Evolutionary conservation across 2,329 filamentous ascomycete genomes (phyloP).

Genomic region (Amylocarpus encephaloides): DNA sequence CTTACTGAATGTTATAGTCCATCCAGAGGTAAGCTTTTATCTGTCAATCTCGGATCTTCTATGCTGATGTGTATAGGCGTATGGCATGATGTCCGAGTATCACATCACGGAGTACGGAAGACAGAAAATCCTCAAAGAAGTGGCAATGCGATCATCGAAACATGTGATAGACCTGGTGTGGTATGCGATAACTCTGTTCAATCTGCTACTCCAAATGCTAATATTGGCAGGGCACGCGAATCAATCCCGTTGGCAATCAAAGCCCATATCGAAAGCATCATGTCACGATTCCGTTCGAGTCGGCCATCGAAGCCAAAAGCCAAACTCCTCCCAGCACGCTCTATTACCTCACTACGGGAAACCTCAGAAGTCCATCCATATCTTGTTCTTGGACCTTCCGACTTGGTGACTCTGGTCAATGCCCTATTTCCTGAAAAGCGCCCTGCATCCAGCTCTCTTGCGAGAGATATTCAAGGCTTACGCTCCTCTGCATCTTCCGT

Average conservation of each 20-base stretch:
- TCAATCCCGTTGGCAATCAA: constrained; percentile 58
- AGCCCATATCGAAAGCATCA: constrained; percentile 64
- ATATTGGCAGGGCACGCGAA: constrained; percentile 28
- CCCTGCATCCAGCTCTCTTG: constrained; percentile 49
- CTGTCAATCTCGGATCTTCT: not conserved
- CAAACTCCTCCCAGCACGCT: constrained; percentile 64
- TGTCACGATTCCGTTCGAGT: constrained; percentile 51
- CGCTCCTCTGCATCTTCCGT: constrained; percentile 61
- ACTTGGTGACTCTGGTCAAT: constrained; percentile 74
- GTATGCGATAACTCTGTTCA: constrained; percentile 33
- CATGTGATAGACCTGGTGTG: constrained; percentile 69
- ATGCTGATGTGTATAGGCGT: constrained; percentile 34
- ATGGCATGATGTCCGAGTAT: constrained; percentile 75
- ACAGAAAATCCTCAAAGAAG: constrained; percentile 72
- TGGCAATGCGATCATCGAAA: constrained; percentile 73
- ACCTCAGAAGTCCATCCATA: constrained; percentile 76
- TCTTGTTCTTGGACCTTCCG: constrained; percentile 70
- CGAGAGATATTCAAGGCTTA: constrained; percentile 47
- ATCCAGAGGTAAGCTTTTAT: constrained; percentile 64
- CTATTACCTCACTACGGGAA: constrained; percentile 65
- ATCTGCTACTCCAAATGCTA: not conserved
- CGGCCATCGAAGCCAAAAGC: constrained; percentile 39
- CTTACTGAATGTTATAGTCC: constrained; percentile 73
- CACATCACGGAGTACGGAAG: constrained; percentile 88
- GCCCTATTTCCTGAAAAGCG: constrained; percentile 73